Evolutionary conservation across 73 alveolate genomes (phyloP).

Genomic region (Paramecium sonneborni): DNA sequence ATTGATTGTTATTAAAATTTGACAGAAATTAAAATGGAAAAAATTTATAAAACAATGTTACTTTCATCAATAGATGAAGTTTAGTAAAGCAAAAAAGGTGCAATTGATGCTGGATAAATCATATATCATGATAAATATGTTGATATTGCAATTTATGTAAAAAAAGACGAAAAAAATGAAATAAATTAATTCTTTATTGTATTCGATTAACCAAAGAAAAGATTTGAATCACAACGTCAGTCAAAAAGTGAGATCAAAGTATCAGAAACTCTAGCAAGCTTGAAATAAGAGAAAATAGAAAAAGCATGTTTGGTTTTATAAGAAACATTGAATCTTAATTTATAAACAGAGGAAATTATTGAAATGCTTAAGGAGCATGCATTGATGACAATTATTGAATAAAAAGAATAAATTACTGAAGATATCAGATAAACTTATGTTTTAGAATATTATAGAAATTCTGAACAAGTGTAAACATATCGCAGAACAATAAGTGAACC

Average conservation of each 20-base stretch:
- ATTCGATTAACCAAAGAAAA: constrained; percentile 29
- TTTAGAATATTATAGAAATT: neutral
- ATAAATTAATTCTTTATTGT: constrained; percentile 12
- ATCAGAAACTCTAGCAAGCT: neutral
- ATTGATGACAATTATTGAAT: neutral
- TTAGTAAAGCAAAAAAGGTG: neutral
- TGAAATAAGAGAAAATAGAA: constrained; percentile 35
- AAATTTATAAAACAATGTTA: neutral
- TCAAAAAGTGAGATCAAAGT: neutral
- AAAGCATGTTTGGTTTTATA: constrained; percentile 7
- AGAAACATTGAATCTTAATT: neutral
- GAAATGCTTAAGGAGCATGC: constrained; percentile 19
- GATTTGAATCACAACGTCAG: constrained; percentile 8
- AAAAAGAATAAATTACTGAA: constrained; percentile 22
- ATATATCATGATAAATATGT: neutral
- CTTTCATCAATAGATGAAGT: neutral
- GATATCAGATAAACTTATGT: constrained; percentile 27
- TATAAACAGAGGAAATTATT: neutral
- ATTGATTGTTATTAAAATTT: constrained; percentile 1
- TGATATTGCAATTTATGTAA: constrained; percentile 19
- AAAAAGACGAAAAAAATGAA: constrained; percentile 23
- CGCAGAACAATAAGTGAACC: neutral
- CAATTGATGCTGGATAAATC: constrained; percentile 9
- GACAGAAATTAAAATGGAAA: neutral
- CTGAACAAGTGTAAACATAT: neutral